Evolutionary conservation across 345 rosid species (phyloP), one percentile per base, ranked within the genome.

Genomic region (Syzygium oleosum): DNA sequence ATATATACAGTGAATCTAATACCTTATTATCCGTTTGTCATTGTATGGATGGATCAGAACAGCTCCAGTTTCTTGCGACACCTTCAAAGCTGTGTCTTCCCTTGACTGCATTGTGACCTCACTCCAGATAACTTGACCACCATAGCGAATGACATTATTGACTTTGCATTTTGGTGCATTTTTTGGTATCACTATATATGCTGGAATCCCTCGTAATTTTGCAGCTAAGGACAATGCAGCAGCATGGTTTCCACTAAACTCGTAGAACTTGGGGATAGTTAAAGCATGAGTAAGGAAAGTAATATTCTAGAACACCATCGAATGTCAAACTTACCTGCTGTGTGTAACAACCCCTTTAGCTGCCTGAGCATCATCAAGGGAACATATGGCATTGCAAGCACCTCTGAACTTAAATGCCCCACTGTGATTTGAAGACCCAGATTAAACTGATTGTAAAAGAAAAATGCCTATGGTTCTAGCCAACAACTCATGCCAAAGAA

Each of bases 321-420:
- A 58, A 85, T 16, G 6, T 41, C 51, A 51, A 86, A 61, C 55
- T 89, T 91, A 96, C 98, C 99, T 97, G 99, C 98, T 96, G 86
- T 96, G 99, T 15, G 98, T 96, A 41, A 95, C 96, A 85, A 97
- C 97, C 4, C 99, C 99, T 94, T 94, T 96, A 34, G 95, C 92
- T 49, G 97, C 97, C 90, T 94, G 92, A 85, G 92, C 91, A 55
- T 91, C 88, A 86, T 90, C 92, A 78, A 97, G 98, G 6, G 98
- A 96, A 88, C 88, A 88, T 84, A 97, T 87, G 46, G 98, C 99
- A 94, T 97, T 96, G 90, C 97, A 95, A 54, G 98, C 99, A 51
- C 98, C 99, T 92, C 99, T 94, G 90, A 95, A 96, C 87, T 97
- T 96, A 92, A 96, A 97, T 38, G 99, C 98, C 88, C 99, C 99